Evolutionary conservation across 2,329 filamentous ascomycete species (phyloP), one percentile per base, ranked within the genome.

Genomic region (Pseudopithomyces chartarum): DNA sequence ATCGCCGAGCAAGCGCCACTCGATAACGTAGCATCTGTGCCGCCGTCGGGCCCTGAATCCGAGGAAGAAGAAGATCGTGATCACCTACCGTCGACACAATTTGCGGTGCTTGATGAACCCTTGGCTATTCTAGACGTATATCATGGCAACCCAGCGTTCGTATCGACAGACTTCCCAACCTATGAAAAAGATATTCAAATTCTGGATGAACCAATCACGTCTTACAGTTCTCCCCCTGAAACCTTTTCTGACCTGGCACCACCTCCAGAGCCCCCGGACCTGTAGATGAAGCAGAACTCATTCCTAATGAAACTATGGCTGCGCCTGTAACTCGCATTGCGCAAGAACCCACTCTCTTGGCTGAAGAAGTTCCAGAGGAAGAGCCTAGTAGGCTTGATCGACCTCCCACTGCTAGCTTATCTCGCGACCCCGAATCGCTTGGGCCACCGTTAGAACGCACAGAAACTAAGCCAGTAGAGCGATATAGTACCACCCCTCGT

Each of bases 81-180:
- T 20, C 29, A 26, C 38, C 49, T 32, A 5, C 51, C 40, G 11
- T 58, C 55, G 13, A 17, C 26, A 12, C 55, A 54, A 11, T 55
- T 52, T n/a, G 56, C 56, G 2, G 22, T 59, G 2, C 39, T 57
- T 6, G 54, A 61, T 33, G 49, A 61, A 26, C 56, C 54, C n/a
- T 43, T 56, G 20, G 56, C 59, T 50, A 40, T 26, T 26, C 38
- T 62, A 29, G 52, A 62, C 44, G 49, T 59, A 6, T 61, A 63
- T 40, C 38, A 57, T 33, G 51, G 44, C 19, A 42, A 26, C 23
- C 58, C 52, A 12, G 50, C 55, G 38, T 22, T 40, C 29, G 26
- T 32, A 19, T 20, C 26, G 4, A 6, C 34, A 46, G 34, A 42
- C 5, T 8, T 19, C 17, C 32, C 19, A 12, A 32, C 34, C 45